Conservation (phyloP, 2,329 filamentous ascomycete genomes). For the Plectosphaerella plurivora region DNA sequence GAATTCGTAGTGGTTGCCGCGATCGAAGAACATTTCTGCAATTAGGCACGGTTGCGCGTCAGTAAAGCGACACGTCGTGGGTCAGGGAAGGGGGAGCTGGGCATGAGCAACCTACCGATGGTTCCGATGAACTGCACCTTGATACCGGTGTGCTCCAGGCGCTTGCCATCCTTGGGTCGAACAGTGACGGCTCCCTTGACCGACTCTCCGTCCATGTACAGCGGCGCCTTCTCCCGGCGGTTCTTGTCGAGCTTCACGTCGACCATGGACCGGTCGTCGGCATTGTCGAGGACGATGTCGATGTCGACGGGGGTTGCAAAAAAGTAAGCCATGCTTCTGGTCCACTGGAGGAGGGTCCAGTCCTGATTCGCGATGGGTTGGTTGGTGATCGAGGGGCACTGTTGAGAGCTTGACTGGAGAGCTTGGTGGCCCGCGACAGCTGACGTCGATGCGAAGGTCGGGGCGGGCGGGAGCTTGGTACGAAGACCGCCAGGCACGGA, state of each 20-base stretch:
- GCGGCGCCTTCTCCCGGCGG: slow-evolving; percentile 89
- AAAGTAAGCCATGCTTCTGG: slow-evolving; percentile 79
- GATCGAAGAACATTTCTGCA: slow-evolving; percentile 98
- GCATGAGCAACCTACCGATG: slow-evolving; percentile 59
- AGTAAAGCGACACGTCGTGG: background rate
- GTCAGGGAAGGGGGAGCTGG: background rate
- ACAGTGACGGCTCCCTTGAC: slow-evolving; percentile 96
- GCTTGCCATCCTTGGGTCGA: slow-evolving; percentile 94
- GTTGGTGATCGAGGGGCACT: too few species aligned
- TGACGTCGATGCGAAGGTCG: slow-evolving; percentile 4
- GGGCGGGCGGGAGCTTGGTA: background rate
- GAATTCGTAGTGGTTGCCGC: slow-evolving; percentile 98
- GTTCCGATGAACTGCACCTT: slow-evolving; percentile 99
- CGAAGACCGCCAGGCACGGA: background rate
- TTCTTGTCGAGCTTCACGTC: slow-evolving; percentile 99
- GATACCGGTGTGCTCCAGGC: slow-evolving; percentile 96
- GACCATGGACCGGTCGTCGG: slow-evolving; percentile 89
- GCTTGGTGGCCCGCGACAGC: background rate
- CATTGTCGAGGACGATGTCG: slow-evolving; percentile 94
- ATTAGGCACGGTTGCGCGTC: background rate
- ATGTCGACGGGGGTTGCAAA: slow-evolving; percentile 98
- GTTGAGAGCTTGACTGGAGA: too few species aligned
- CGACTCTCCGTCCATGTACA: slow-evolving; percentile 97
- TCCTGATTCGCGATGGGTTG: too few species aligned
- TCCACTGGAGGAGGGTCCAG: background rate